These are phyloP conservation scores for Salix viminalis DNA, from an alignment of 345 rosid genomes.

Conservation along the genomic window DNA sequence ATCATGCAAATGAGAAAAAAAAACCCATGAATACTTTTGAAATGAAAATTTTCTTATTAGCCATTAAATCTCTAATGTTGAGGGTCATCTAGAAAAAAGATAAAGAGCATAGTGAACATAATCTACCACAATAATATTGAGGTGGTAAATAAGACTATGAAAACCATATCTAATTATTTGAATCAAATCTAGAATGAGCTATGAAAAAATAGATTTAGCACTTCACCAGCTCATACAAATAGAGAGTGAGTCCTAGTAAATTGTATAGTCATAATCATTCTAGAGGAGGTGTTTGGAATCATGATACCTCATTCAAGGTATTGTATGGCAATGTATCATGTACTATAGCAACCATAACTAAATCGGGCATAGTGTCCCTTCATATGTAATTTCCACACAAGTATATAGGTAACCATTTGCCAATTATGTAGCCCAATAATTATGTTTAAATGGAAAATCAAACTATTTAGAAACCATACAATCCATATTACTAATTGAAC, in stretches of 20 bases:
- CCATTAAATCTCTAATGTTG: no score
- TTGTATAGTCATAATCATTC: not conserved
- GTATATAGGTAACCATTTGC: not conserved
- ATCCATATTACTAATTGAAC: no score
- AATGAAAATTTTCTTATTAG: no score
- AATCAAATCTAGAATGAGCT: not conserved
- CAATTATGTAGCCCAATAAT: not conserved
- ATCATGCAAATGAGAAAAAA: no score
- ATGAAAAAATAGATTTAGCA: no score
- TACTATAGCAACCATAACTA: not conserved
- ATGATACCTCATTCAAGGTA: not conserved
- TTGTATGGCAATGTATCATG: not conserved
- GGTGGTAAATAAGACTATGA: not conserved
- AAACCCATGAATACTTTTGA: no score
- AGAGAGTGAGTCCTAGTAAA: not conserved
- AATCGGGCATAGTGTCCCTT: not conserved
- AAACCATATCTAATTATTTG: no score
- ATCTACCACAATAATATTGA: not conserved
- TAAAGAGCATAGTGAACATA: not conserved
- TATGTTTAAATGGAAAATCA: no score
- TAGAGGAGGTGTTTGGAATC: not conserved
- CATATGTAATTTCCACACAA: no score
- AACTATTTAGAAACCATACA: no score
- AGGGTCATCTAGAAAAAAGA: not conserved
- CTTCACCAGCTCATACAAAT: not conserved